Evolutionary conservation across 495 filamentous ascomycete genomes (phyloP).

Genomic region (Astrothelium subdiscretum): DNA sequence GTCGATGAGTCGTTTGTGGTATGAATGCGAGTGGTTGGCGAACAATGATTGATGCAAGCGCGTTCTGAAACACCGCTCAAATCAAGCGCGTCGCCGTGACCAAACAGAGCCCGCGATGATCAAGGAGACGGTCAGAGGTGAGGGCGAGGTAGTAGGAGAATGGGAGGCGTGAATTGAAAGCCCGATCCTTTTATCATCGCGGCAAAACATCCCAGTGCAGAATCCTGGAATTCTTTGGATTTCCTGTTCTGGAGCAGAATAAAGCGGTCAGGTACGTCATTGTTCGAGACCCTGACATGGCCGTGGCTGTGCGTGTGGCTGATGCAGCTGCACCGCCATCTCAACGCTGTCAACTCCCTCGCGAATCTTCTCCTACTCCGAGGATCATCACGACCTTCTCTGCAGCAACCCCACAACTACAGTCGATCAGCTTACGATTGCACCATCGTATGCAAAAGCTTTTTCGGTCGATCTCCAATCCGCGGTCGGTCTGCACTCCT

Average conservation of each 20-base stretch:
- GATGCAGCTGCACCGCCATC: not conserved
- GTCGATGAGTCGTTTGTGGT: not conserved
- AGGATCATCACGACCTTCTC: not conserved
- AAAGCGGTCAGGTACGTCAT: constrained; percentile 1
- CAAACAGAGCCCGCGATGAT: not conserved
- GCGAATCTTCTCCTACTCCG: not conserved
- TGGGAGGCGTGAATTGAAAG: not conserved
- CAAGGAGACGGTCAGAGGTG: not conserved
- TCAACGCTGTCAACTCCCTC: not conserved
- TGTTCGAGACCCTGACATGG: not conserved
- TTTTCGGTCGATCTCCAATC: not conserved
- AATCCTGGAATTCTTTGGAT: not conserved
- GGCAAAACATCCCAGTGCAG: not conserved
- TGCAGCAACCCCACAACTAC: not conserved
- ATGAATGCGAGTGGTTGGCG: not conserved
- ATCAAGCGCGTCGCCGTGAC: not conserved
- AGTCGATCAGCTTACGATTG: not conserved
- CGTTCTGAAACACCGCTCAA: not conserved
- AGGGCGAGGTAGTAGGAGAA: not conserved
- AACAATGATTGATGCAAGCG: constrained; percentile 1
- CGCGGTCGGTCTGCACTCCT: not conserved
- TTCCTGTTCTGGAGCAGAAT: not conserved
- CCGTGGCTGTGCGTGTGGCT: not conserved
- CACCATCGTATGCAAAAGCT: not conserved
- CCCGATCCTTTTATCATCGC: not conserved